Percentiles rank a stretch among this genome's conserved stretches.
Conservation (phyloP, 2,329 filamentous ascomycete genomes). For the Aspergillus pseudonomiae region DNA sequence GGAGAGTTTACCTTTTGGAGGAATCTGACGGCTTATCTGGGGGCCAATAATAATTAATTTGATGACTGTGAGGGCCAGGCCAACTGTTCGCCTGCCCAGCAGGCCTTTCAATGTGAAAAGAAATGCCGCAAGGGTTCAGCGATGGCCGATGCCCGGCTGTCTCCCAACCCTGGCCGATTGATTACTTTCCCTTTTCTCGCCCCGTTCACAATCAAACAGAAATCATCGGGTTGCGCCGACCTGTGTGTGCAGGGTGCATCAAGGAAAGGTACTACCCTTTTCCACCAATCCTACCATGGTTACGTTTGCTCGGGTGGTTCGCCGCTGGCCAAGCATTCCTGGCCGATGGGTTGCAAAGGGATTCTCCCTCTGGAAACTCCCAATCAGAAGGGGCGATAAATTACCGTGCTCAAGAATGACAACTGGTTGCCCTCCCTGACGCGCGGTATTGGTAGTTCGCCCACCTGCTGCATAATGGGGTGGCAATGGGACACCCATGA, state of each 20-base stretch:
- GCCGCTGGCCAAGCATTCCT: slow-evolving; percentile 5
- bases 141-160: slow-evolving; percentile 1
- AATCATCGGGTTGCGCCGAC: slow-evolving; percentile 12
- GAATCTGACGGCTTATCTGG: neutral
- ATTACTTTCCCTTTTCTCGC: neutral
- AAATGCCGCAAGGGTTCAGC: neutral
- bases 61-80: neutral
- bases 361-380: neutral
- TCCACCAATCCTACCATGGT: slow-evolving; percentile 5
- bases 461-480: neutral
- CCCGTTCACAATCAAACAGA: neutral
- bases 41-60: neutral
- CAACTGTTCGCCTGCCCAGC: neutral
- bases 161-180: slow-evolving; percentile 1
- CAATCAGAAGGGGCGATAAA: neutral
- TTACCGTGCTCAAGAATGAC: neutral
- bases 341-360: neutral
- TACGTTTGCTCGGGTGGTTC: slow-evolving; percentile 1
- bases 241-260: neutral
- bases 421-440: neutral
- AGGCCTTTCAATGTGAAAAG: neutral
- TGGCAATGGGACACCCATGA: slow-evolving; percentile 13
- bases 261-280: slow-evolving; percentile 1
- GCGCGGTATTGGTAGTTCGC: neutral
- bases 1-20: neutral